These are phyloP conservation scores for Thelonectria olida DNA, from an alignment of 2,329 filamentous ascomycete genomes.

Conservation along the genomic window DNA sequence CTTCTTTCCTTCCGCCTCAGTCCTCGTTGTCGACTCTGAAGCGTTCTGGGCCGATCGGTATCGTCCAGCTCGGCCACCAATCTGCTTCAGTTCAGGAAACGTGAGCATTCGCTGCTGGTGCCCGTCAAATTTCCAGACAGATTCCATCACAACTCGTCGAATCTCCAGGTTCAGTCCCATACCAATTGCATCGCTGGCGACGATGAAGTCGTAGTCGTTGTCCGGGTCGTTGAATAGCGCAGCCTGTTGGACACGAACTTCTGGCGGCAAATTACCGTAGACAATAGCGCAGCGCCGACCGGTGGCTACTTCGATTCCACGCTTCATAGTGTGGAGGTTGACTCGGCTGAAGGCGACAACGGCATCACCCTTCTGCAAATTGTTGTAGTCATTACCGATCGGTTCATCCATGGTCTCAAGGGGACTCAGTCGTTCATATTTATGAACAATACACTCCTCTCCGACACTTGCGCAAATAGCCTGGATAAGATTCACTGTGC, in stretches of 20 bases:
- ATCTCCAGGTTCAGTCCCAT: conserved; percentile 97
- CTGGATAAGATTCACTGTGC: conserved; percentile 81
- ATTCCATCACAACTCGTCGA: conserved; percentile 89
- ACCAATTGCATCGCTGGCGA: conserved; percentile 94
- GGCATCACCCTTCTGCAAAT: conserved; percentile 88
- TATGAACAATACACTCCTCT: conserved; percentile 83
- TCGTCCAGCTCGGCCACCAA: conserved; percentile 89
- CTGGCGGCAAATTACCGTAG: conserved; percentile 90
- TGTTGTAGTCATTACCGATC: conserved; percentile 69
- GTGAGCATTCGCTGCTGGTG: conserved; percentile 64
- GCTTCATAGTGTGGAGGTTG: conserved; percentile 82
- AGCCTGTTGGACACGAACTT: conserved; percentile 91
- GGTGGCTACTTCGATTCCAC: conserved; percentile 78
- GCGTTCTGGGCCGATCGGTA: conserved; percentile 71
- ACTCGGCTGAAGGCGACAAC: conserved; percentile 87
- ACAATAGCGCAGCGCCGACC: conserved; percentile 88
- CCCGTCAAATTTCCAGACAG: conserved; percentile 77
- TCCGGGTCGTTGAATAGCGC: conserved; percentile 92
- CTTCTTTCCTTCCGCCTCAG: conserved; percentile 46
- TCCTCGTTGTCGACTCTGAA: neutral
- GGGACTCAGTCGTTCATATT: conserved; percentile 84
- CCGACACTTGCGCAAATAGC: conserved; percentile 81
- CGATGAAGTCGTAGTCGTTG: conserved; percentile 94
- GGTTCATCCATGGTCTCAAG: conserved; percentile 72
- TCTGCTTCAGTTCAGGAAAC: conserved; percentile 89